A percentile compares a stretch with the other conserved stretches of the same genome.
Evolutionary conservation across 139 green algal species (phyloP).

Genomic region (Chlorella sorokiniana): DNA sequence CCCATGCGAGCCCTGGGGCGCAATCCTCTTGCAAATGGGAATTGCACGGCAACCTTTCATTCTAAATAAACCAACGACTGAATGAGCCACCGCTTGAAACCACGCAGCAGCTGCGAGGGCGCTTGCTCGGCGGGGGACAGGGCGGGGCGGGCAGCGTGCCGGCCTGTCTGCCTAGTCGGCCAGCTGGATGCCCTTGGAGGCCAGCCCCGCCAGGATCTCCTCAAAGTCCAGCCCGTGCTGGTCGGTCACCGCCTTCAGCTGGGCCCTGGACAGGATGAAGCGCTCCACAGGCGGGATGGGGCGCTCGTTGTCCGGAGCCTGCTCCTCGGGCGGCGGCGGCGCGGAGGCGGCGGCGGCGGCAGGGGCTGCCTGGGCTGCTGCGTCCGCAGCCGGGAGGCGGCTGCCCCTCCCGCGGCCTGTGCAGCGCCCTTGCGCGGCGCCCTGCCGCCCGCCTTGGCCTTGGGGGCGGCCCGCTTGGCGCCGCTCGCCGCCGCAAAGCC

Average conservation of each 20-base stretch:
- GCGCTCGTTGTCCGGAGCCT: neutral
- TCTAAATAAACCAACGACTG: too few relatives aligned
- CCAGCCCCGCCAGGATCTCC: conserved; percentile 1
- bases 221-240: conserved; percentile 3
- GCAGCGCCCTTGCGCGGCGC: too few relatives aligned
- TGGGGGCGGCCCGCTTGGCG: too few relatives aligned
- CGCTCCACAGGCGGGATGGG: neutral
- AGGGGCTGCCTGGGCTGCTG: neutral
- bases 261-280: neutral
- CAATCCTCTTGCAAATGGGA: too few relatives aligned
- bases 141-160: neutral
- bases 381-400: neutral
- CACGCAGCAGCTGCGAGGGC: too few relatives aligned
- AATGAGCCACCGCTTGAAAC: too few relatives aligned
- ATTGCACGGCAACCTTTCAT: too few relatives aligned
- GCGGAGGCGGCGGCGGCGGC: neutral
- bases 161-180: neutral
- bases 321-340: neutral
- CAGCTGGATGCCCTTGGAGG: neutral
- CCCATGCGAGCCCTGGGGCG: too few relatives aligned
- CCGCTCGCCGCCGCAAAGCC: too few relatives aligned
- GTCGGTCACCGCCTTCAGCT: conserved; percentile 10
- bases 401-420: neutral
- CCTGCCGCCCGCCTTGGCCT: too few relatives aligned
- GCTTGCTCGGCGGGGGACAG: neutral